Evolutionary conservation across 306 rosid species (phyloP).

Genomic region (Vigna hirtella): DNA sequence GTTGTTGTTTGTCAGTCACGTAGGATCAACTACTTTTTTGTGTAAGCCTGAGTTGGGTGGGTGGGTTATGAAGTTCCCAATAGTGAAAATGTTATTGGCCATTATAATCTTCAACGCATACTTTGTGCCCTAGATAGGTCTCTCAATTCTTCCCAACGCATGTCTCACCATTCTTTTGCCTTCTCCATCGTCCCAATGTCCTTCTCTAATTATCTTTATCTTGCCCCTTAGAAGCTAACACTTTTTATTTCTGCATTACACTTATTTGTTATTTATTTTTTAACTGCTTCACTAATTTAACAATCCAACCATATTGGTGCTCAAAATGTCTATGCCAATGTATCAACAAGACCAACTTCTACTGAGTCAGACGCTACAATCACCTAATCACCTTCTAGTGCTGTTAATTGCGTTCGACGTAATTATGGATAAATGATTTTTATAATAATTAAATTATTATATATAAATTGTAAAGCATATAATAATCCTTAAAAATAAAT

Average conservation of each 20-base stretch:
- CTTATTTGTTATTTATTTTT: not conserved
- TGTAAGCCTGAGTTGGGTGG: not conserved
- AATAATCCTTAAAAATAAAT: no score
- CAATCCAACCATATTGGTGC: no score
- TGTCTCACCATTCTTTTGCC: conserved; percentile 23
- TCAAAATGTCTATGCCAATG: no score
- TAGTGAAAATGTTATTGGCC: not conserved
- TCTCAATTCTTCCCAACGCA: conserved; percentile 3
- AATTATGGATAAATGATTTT: no score
- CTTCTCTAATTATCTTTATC: not conserved
- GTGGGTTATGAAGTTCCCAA: conserved; percentile 12
- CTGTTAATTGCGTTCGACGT: no score
- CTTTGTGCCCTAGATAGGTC: conserved; percentile 8
- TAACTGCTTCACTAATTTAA: no score
- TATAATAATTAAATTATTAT: no score
- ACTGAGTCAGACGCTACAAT: no score
- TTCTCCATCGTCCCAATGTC: conserved; percentile 4
- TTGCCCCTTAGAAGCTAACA: conserved; percentile 22
- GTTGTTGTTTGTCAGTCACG: conserved; percentile 21
- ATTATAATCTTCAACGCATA: conserved; percentile 6
- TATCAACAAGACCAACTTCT: no score
- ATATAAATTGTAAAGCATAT: no score
- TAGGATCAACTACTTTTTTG: conserved; percentile 24
- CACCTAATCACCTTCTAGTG: no score
- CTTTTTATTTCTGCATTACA: conserved; percentile 14